A percentile compares a stretch with the other conserved stretches of the same genome.
Conservation (phyloP, 2,329 filamentous ascomycete species). For the Aspergillus sp. region DNA sequence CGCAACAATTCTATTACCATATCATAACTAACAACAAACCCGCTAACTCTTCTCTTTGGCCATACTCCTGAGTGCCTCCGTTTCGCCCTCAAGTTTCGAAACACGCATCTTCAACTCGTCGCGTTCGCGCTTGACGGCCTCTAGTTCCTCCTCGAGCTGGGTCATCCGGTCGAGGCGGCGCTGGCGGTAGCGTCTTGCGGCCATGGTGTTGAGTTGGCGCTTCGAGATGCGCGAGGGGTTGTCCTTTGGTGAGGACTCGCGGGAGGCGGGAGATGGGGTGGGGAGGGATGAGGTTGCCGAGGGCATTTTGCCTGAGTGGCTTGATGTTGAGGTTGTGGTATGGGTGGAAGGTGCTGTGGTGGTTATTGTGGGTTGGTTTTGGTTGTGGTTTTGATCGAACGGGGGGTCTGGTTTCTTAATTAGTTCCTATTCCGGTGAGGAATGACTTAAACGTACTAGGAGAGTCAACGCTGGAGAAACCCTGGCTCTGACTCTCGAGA, state of each 20-base stretch:
- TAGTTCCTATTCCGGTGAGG: not conserved
- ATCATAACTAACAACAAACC: not conserved
- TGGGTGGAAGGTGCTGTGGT: not conserved
- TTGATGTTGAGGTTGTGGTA: not conserved
- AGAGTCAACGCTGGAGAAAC: not conserved
- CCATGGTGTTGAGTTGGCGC: slow-evolving; percentile 37
- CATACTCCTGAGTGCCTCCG: slow-evolving; percentile 32
- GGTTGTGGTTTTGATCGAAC: not conserved
- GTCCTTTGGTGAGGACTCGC: slow-evolving; percentile 12
- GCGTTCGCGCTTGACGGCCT: slow-evolving; percentile 31
- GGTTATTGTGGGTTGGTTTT: not conserved
- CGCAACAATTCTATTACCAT: not conserved
- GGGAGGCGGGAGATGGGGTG: slow-evolving; percentile 1
- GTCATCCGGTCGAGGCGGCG: slow-evolving; percentile 34
- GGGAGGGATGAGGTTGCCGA: not conserved
- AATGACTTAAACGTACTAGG: not conserved
- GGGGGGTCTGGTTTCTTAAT: not conserved
- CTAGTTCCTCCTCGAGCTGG: slow-evolving; percentile 34
- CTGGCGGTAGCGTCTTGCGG: slow-evolving; percentile 38
- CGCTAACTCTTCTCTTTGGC: slow-evolving; percentile 10
- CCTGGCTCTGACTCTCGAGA: not conserved
- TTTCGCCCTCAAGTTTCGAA: slow-evolving; percentile 38
- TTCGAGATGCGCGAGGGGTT: slow-evolving; percentile 28
- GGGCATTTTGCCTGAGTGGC: not conserved
- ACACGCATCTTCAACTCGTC: slow-evolving; percentile 37